Conservation (phyloP, 306 rosid genomes). For the Cucurbita maxima region DNA sequence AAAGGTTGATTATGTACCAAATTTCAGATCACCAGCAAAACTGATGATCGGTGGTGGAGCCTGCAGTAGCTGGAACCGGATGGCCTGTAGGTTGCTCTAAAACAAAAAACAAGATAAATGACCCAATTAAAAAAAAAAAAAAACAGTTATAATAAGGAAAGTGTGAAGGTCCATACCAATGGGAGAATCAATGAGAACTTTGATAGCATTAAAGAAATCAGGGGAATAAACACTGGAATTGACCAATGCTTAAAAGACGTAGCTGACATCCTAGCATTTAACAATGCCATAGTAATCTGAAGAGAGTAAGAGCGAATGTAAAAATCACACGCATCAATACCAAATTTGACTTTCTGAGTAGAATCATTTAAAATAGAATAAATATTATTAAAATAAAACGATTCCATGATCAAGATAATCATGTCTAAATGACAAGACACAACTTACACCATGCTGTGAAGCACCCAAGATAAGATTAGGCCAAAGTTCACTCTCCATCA, state of each 20-base stretch:
- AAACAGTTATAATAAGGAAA: conserved; percentile 5
- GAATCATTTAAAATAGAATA: too few relatives aligned
- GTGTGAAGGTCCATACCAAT: conserved; percentile 38
- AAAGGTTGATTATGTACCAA: conserved; percentile 27
- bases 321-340: conserved; percentile 7
- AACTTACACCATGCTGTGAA: conserved; percentile 62
- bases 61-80: conserved; percentile 70
- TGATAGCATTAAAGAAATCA: conserved; percentile 72
- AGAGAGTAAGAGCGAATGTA: conserved; percentile 1
- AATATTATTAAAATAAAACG: not conserved
- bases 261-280: conserved; percentile 78
- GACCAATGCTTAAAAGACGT: conserved; percentile 68
- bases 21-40: conserved; percentile 75
- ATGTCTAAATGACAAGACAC: not conserved
- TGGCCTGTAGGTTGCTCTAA: conserved; percentile 68
- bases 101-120: conserved; percentile 20
- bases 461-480: conserved; percentile 85
- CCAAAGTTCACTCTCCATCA: conserved; percentile 91
- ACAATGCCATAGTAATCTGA: conserved; percentile 59
- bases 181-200: conserved; percentile 81
- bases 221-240: conserved; percentile 46
- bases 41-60: conserved; percentile 62
- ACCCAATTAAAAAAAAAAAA: not conserved
- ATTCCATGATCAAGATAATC: not conserved
- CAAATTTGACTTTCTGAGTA: not conserved